These are phyloP conservation scores for Wickerhamomyces mucosus DNA, from an alignment of 805 yeast genomes.

Conservation along the genomic window DNA sequence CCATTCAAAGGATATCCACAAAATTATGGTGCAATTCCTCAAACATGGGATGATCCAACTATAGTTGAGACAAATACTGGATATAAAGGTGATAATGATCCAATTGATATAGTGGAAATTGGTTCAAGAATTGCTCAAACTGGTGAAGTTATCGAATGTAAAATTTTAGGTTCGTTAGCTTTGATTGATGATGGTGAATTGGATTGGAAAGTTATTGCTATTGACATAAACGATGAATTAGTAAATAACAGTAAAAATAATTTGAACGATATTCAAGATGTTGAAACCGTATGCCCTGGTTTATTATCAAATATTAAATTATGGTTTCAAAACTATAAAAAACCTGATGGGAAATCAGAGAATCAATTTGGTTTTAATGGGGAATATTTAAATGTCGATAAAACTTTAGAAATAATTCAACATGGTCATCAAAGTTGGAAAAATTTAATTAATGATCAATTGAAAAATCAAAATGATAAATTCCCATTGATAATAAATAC, in stretches of 20 bases:
- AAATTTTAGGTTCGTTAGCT: slow-evolving; percentile 69
- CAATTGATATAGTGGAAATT: slow-evolving; percentile 89
- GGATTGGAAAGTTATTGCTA: slow-evolving; percentile 85
- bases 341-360: slow-evolving; percentile 72
- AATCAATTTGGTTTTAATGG: slow-evolving; percentile 73
- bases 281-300: slow-evolving; percentile 60
- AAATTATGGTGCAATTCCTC: slow-evolving; percentile 84
- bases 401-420: slow-evolving; percentile 49
- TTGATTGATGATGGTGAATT: slow-evolving; percentile 90
- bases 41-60: slow-evolving; percentile 97
- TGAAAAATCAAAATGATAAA: slow-evolving; percentile 25
- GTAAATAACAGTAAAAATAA: slow-evolving; percentile 33
- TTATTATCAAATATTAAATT: slow-evolving; percentile 54
- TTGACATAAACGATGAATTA: slow-evolving; percentile 58
- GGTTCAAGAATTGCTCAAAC: slow-evolving; percentile 35
- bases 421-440: slow-evolving; percentile 69
- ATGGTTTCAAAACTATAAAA: slow-evolving; percentile 81
- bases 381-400: slow-evolving; percentile 45
- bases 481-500: slow-evolving; percentile 37
- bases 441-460: slow-evolving; percentile 35
- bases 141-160: slow-evolving; percentile 60
- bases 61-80: slow-evolving; percentile 30
- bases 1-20: slow-evolving; percentile 82
- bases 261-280: slow-evolving; percentile 58
- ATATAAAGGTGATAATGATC: slow-evolving; percentile 84